Percentiles rank a stretch among this genome's conserved stretches.
Evolutionary conservation across 75 land plant genomes (phyloP).

Genomic region (Pinus taeda): DNA sequence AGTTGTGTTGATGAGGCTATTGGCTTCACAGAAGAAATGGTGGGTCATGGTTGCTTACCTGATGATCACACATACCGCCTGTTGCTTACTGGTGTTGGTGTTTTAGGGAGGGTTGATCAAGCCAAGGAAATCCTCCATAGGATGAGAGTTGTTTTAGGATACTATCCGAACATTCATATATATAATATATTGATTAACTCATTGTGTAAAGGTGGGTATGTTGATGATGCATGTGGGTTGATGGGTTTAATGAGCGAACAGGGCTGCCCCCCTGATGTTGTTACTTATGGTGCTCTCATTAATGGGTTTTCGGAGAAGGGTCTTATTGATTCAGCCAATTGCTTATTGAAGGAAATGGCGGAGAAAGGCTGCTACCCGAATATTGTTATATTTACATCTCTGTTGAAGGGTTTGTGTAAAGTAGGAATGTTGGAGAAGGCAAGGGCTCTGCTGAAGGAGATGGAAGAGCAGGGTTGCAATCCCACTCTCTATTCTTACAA

Average conservation of each 20-base stretch:
- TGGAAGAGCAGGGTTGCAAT: conserved; percentile 29
- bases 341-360: conserved; percentile 5
- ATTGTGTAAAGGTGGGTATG: conserved; percentile 21
- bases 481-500: conserved; percentile 41
- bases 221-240: conserved; percentile 23
- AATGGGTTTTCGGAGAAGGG: conserved; percentile 35
- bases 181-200: conserved; percentile 69
- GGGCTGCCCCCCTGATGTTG: conserved; percentile 27
- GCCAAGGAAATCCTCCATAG: conserved; percentile 29
- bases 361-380: conserved; percentile 13
- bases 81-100: conserved; percentile 39
- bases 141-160: conserved; percentile 30
- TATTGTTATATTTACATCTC: conserved; percentile 7
- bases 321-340: conserved; percentile 2
- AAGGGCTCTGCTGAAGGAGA: conserved; percentile 21
- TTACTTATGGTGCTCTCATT: conserved; percentile 40
- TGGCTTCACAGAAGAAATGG: conserved; percentile 24
- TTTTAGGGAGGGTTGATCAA: conserved; percentile 29
- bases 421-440: conserved; percentile 30
- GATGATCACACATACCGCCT: conserved; percentile 29
- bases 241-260: conserved; percentile 29
- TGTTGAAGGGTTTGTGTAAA: conserved; percentile 28
- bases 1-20: conserved; percentile 30
- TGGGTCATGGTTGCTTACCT: conserved; percentile 16
- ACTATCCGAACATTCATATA: conserved; percentile 47